phyloP scores from a whole-genome alignment of 1,284 basidiomycete genomes.

The Rhodotorula mucilaginosa region DNA sequence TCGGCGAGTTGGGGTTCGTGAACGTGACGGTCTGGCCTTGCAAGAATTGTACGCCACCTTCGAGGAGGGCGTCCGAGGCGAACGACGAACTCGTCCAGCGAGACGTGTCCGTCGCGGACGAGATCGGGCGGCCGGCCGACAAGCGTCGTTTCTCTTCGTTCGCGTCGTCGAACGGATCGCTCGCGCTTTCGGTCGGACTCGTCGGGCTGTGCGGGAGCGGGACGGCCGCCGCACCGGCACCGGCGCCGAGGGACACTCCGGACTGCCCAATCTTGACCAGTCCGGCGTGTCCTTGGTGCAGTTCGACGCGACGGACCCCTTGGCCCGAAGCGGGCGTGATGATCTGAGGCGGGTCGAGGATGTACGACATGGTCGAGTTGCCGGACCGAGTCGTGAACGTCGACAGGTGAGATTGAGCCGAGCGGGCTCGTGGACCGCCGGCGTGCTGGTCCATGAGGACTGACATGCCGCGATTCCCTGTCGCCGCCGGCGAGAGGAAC shows the following conservation, averaged over 20 bases:
- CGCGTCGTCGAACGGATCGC: constrained; percentile 32
- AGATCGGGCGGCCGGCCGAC: constrained; percentile 9
- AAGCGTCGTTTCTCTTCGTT: constrained; percentile 5
- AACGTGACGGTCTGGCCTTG: constrained; percentile 32
- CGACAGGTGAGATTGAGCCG: constrained; percentile 36
- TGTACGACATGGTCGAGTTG: constrained; percentile 45
- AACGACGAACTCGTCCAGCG: constrained; percentile 26
- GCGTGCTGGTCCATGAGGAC: constrained; percentile 19
- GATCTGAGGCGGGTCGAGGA: constrained; percentile 46
- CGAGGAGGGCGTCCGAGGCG: constrained; percentile 5
- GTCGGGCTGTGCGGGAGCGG: constrained; percentile 3
- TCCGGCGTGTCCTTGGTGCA: constrained; percentile 33
- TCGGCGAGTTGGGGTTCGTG: constrained; percentile 27
- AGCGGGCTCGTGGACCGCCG: constrained; percentile 14
- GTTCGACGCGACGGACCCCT: constrained; percentile 36
- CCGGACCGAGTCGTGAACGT: constrained; percentile 31
- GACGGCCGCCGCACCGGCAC: background rate
- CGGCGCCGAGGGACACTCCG: background rate
- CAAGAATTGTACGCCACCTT: constrained; percentile 25
- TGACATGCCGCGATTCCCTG: constrained; percentile 22
- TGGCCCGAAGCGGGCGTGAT: constrained; percentile 39
- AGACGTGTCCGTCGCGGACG: constrained; percentile 13
- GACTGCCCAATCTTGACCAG: constrained; percentile 25
- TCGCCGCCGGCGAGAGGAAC: constrained; percentile 10
- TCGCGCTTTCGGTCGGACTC: constrained; percentile 1